Conservation (phyloP, 768 basidiomycete species). For the Suillus cothurnatus region DNA sequence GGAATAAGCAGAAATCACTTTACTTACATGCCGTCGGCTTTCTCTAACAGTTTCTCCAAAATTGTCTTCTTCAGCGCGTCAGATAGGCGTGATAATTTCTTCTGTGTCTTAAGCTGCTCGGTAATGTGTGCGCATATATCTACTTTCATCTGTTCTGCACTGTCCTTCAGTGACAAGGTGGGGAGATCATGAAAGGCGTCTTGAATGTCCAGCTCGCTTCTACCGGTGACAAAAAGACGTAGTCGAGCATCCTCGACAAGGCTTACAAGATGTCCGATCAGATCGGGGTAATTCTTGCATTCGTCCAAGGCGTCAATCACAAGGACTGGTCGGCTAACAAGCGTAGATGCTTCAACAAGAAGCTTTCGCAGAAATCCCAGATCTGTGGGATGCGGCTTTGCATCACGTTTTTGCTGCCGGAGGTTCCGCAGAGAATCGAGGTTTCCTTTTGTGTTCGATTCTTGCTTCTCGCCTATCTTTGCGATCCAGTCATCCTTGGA, state of each 20-base stretch:
- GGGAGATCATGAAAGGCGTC: background rate
- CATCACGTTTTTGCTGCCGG: background rate
- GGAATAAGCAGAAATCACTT: background rate
- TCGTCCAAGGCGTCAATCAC: slow-evolving; percentile 18
- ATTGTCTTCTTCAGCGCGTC: background rate
- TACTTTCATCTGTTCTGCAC: background rate
- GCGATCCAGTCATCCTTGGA: no score
- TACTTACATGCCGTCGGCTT: slow-evolving; percentile 10
- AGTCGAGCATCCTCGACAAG: slow-evolving; percentile 4
- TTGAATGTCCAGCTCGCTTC: background rate
- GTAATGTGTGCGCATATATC: slow-evolving; percentile 2
- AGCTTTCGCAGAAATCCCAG: background rate
- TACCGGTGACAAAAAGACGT: slow-evolving; percentile 11
- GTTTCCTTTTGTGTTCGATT: no score
- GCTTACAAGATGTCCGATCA: background rate
- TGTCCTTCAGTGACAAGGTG: slow-evolving; percentile 2
- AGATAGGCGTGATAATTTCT: background rate
- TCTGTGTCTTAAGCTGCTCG: background rate
- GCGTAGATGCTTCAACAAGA: background rate
- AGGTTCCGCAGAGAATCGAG: background rate
- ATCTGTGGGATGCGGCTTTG: background rate
- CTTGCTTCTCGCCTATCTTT: background rate
- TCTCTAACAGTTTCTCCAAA: slow-evolving; percentile 1
- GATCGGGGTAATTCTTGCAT: slow-evolving; percentile 6
- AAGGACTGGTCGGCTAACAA: background rate